phyloP scores from a whole-genome alignment of 495 filamentous ascomycete species.

The Penicillium robsamsonii region DNA sequence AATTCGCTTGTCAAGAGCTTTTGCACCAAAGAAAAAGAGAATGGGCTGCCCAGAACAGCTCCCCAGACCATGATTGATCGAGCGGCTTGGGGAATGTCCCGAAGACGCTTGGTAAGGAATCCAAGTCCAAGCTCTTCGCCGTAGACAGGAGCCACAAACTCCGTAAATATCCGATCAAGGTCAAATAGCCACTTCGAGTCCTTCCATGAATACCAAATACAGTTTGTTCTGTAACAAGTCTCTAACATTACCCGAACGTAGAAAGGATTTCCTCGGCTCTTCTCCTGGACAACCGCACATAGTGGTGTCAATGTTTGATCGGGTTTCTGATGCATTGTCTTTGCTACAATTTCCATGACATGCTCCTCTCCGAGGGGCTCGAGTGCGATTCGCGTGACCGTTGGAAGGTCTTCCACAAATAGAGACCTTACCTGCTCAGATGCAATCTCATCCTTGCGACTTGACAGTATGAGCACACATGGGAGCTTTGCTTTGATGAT shows the following conservation, averaged over 20 bases:
- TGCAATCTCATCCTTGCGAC: constrained; percentile 39
- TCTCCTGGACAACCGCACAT: constrained; percentile 74
- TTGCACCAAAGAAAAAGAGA: constrained; percentile 79
- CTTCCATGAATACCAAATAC: constrained; percentile 86
- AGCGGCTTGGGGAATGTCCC: constrained; percentile 68
- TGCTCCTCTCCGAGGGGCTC: constrained; percentile 69
- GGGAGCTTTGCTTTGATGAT: constrained; percentile 71
- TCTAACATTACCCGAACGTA: constrained; percentile 90
- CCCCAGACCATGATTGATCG: constrained; percentile 85
- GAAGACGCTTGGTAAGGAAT: constrained; percentile 73
- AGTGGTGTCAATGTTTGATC: constrained; percentile 41
- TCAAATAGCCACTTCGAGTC: constrained; percentile 78
- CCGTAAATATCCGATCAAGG: constrained; percentile 75
- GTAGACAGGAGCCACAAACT: constrained; percentile 73
- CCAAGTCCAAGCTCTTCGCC: constrained; percentile 75
- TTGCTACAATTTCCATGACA: constrained; percentile 71
- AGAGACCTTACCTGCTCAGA: constrained; percentile 43
- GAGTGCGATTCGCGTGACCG: constrained; percentile 64
- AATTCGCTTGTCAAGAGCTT: constrained; percentile 69
- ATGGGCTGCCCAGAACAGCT: constrained; percentile 71
- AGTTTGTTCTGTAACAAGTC: constrained; percentile 77
- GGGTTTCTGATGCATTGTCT: constrained; percentile 59
- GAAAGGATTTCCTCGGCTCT: constrained; percentile 79
- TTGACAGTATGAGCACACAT: constrained; percentile 69
- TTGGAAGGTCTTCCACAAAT: constrained; percentile 42